phyloP scores from a whole-genome alignment of 495 filamentous ascomycete genomes.

The Penicillium dipodomyicola region DNA sequence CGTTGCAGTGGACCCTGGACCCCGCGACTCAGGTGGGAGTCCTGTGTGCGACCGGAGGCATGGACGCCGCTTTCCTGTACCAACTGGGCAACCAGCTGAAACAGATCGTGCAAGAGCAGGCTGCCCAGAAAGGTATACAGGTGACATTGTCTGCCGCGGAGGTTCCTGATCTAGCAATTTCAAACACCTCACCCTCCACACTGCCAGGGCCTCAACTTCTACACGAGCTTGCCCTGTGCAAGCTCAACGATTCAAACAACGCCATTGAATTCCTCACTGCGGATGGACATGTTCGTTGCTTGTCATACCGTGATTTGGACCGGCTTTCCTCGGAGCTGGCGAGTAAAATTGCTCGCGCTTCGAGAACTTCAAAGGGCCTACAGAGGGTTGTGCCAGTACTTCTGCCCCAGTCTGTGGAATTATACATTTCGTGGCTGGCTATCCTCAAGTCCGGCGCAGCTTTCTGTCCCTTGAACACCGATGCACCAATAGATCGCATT shows the following conservation, averaged over 20 bases:
- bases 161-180: conserved; percentile 51
- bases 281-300: conserved; percentile 38
- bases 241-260: conserved; percentile 15
- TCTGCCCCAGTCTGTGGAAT: conserved; percentile 62
- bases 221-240: conserved; percentile 57
- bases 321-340: conserved; percentile 53
- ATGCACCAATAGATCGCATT: conserved; percentile 68
- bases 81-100: conserved; percentile 29
- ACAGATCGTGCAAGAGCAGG: conserved; percentile 23
- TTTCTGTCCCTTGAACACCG: conserved; percentile 74
- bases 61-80: conserved; percentile 23
- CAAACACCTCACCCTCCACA: conserved; percentile 55
- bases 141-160: conserved; percentile 15
- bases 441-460: conserved; percentile 74
- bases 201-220: conserved; percentile 61
- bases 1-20: conserved; percentile 25
- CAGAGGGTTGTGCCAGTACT: conserved; percentile 64
- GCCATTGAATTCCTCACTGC: conserved; percentile 61
- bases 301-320: conserved; percentile 63
- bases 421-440: conserved; percentile 71
- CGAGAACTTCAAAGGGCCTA: conserved; percentile 13
- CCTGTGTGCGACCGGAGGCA: conserved; percentile 25
- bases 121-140: conserved; percentile 14
- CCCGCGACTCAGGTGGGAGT: conserved; percentile 21
- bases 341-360: conserved; percentile 36